phyloP scores from a whole-genome alignment of 345 rosid genomes.

The Lepidium africanum region DNA sequence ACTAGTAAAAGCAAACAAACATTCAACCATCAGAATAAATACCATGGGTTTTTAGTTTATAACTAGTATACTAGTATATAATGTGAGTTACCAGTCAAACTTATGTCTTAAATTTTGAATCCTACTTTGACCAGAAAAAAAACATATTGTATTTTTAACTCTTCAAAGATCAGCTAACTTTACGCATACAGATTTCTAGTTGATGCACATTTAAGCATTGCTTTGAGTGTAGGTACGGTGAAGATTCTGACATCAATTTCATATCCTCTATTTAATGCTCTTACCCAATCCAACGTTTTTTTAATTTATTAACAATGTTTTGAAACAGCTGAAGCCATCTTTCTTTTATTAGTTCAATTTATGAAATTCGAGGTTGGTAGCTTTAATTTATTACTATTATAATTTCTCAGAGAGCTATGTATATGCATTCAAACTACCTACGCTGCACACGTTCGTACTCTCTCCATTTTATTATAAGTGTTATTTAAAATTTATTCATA shows the following conservation, averaged over 20 bases:
- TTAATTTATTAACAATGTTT: background rate
- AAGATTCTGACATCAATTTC: conserved; percentile 18
- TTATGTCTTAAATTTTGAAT: too few relatives aligned
- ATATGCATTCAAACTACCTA: background rate
- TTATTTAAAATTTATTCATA: too few relatives aligned
- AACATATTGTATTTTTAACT: too few relatives aligned
- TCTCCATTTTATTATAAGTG: too few relatives aligned
- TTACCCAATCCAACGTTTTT: conserved; percentile 19
- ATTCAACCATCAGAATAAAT: too few relatives aligned
- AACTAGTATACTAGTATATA: too few relatives aligned
- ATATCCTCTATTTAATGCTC: conserved; percentile 12
- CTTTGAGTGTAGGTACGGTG: conserved; percentile 2
- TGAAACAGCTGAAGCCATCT: background rate
- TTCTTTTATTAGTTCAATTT: conserved; percentile 10
- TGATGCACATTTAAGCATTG: background rate
- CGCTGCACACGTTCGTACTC: background rate
- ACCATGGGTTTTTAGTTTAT: too few relatives aligned
- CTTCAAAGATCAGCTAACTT: background rate
- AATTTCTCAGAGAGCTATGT: background rate
- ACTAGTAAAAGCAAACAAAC: too few relatives aligned
- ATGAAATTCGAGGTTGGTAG: conserved; percentile 7
- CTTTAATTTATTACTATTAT: conserved; percentile 3
- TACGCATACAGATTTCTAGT: background rate
- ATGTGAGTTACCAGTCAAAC: too few relatives aligned
- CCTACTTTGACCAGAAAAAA: too few relatives aligned